Evolutionary conservation across 1,284 basidiomycete genomes (phyloP).

Genomic region (Tausonia pullulans): DNA sequence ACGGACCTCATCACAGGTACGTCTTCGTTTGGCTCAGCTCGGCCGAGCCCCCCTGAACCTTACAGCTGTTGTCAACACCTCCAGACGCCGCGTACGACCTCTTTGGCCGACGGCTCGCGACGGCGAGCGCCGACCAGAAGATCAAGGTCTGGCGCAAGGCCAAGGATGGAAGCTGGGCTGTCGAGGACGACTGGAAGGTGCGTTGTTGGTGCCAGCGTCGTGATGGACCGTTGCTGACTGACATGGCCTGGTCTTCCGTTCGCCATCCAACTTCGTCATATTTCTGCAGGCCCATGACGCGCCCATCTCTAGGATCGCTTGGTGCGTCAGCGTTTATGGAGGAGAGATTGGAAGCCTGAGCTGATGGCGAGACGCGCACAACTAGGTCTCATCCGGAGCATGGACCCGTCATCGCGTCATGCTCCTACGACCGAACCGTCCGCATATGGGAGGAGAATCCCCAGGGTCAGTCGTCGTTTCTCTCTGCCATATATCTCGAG

Average conservation of each 20-base stretch:
- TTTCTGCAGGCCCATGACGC: conserved; percentile 11
- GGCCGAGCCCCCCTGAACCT: not conserved
- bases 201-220: conserved; percentile 19
- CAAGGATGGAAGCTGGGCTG: conserved; percentile 52
- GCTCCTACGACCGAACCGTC: conserved; percentile 75
- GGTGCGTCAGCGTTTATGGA: not conserved
- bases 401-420: conserved; percentile 68
- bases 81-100: conserved; percentile 80
- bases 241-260: not conserved
- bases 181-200: conserved; percentile 81
- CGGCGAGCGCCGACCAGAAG: conserved; percentile 43
- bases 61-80: not conserved
- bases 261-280: too few species aligned
- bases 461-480: conserved; percentile 13
- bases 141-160: conserved; percentile 71
- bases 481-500: not conserved
- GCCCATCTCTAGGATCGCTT: conserved; percentile 8
- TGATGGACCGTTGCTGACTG: not conserved
- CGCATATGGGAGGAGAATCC: conserved; percentile 71
- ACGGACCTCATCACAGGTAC: conserved; percentile 35
- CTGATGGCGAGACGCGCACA: too few species aligned
- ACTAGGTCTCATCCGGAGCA: conserved; percentile 79
- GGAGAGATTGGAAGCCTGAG: too few species aligned
- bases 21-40: conserved; percentile 12
- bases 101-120: conserved; percentile 57